Conservation (phyloP, 495 filamentous ascomycete genomes). For the Astrocystis sublimbata region DNA sequence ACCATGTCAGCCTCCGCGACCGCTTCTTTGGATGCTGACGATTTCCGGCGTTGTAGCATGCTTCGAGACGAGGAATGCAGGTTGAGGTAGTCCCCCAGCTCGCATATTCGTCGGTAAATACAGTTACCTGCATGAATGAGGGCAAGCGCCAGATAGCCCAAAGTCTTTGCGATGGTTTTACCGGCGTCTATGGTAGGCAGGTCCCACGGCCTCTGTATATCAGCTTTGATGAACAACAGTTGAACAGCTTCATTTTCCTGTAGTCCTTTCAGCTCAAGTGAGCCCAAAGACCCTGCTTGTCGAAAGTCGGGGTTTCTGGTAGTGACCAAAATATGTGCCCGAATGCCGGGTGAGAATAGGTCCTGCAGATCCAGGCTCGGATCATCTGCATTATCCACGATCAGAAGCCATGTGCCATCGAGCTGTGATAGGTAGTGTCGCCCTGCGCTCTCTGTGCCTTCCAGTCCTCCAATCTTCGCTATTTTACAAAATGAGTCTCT, state of each 20-base stretch:
- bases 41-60: not conserved
- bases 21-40: not conserved
- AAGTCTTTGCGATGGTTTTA: not conserved
- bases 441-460: not conserved
- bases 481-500: not conserved
- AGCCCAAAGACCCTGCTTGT: not conserved
- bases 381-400: not conserved
- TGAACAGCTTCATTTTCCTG: not conserved
- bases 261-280: not conserved
- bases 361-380: not conserved
- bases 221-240: not conserved
- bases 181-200: not conserved
- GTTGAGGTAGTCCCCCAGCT: not conserved
- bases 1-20: not conserved
- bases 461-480: not conserved
- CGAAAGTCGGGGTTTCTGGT: not conserved
- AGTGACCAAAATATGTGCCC: not conserved
- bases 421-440: constrained; percentile 1
- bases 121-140: not conserved
- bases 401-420: not conserved
- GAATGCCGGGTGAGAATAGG: not conserved
- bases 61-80: not conserved
- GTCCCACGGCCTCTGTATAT: not conserved
- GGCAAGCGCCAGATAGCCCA: not conserved
- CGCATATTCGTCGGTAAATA: not conserved